Percentiles rank a stretch among this genome's conserved stretches.
Conservation (phyloP, 306 rosid genomes). For the Betula pendula region DNA sequence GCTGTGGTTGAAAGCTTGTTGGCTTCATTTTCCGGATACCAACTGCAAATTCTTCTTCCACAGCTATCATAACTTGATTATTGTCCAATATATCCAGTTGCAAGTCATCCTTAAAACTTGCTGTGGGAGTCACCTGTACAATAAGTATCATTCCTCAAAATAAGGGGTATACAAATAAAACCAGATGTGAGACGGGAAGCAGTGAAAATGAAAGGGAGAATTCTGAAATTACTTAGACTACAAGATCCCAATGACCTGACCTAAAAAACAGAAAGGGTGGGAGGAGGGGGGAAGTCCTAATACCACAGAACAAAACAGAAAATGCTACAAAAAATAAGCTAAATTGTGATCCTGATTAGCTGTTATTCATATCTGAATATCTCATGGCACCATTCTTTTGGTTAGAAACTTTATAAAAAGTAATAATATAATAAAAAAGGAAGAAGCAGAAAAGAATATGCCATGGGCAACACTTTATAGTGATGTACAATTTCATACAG, state of each 20-base stretch:
- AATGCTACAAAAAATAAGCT: not conserved
- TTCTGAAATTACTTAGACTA: not conserved
- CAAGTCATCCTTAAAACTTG: slow-evolving; percentile 10
- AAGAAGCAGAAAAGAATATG: not conserved
- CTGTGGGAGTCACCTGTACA: slow-evolving; percentile 3
- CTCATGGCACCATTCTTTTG: not conserved
- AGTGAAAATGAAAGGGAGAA: not conserved
- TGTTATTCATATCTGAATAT: not conserved
- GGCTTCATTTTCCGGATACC: slow-evolving; percentile 28
- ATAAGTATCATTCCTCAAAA: too few relatives aligned
- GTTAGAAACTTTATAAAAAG: not conserved
- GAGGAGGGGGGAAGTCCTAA: not conserved
- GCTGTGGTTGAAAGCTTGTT: slow-evolving; percentile 28
- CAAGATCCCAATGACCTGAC: not conserved
- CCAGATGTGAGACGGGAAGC: not conserved
- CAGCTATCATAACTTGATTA: slow-evolving; percentile 1
- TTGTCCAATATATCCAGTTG: slow-evolving; percentile 22
- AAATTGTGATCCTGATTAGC: not conserved
- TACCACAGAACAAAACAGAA: not conserved
- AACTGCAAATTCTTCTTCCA: slow-evolving; percentile 26
- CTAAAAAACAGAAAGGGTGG: not conserved
- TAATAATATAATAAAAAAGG: not conserved
- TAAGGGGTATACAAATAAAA: not conserved
- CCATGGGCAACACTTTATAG: not conserved
- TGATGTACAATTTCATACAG: not conserved